phyloP scores from a whole-genome alignment of 1,139 yeast genomes.

The Pneumocystis canis region DNA sequence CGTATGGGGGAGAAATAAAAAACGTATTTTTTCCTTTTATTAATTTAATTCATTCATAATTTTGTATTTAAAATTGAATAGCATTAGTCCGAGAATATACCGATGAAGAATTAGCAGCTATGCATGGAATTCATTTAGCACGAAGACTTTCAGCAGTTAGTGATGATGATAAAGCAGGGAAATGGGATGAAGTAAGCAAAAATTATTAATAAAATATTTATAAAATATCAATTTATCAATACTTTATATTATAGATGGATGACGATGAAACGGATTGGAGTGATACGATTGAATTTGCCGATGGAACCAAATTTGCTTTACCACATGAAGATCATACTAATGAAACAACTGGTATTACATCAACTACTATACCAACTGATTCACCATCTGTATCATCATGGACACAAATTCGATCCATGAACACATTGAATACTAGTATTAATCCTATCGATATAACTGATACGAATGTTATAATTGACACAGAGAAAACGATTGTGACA shows the following conservation, averaged over 20 bases:
- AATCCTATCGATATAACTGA: neutral
- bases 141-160: constrained; percentile 4
- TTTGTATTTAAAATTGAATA: no score
- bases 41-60: no score
- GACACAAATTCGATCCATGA: no score
- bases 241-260: constrained; percentile 17
- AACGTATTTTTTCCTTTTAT: neutral
- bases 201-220: no score
- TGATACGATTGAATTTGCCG: constrained; percentile 20
- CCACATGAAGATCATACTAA: constrained; percentile 10
- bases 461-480: neutral
- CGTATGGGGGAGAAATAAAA: neutral
- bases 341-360: neutral
- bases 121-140: constrained; percentile 11
- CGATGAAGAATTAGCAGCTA: constrained; percentile 9
- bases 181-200: constrained; percentile 10
- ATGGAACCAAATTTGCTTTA: constrained; percentile 19
- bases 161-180: constrained; percentile 5
- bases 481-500: neutral
- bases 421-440: no score
- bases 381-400: neutral
- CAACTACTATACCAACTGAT: neutral
- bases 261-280: constrained; percentile 27
- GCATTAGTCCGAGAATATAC: constrained; percentile 7
- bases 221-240: no score